Evolutionary conservation across 148 eudicot genomes (phyloP).

Genomic region (Agrostemma githago): DNA sequence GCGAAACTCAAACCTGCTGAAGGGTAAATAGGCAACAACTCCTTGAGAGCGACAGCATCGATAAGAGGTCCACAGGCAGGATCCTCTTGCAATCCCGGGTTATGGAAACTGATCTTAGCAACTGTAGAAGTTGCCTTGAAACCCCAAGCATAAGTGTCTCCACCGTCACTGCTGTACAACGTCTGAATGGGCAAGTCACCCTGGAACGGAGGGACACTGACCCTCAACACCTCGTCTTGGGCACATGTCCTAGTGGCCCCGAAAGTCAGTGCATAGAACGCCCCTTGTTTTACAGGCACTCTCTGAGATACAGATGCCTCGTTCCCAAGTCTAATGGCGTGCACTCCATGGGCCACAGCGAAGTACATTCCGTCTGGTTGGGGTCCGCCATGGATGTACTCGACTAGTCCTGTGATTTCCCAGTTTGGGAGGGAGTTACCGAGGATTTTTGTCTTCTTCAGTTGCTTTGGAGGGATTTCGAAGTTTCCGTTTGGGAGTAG

Average conservation of each 20-base stretch:
- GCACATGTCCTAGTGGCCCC: slow-evolving; percentile 91
- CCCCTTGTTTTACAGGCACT: slow-evolving; percentile 49
- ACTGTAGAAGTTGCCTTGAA: slow-evolving; percentile 45
- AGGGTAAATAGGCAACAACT: slow-evolving; percentile 48
- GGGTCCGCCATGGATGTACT: slow-evolving; percentile 85
- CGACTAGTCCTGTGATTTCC: slow-evolving; percentile 71
- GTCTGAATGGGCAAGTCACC: slow-evolving; percentile 85
- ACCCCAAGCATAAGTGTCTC: slow-evolving; percentile 72
- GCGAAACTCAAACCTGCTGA: slow-evolving; percentile 27
- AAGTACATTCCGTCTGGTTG: slow-evolving; percentile 86
- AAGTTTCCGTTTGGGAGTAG: slow-evolving; percentile 85
- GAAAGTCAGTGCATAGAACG: slow-evolving; percentile 60
- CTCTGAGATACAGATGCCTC: slow-evolving; percentile 71
- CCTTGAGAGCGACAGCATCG: slow-evolving; percentile 85
- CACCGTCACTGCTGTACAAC: slow-evolving; percentile 68
- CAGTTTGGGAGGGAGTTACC: slow-evolving; percentile 76
- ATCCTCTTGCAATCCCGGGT: slow-evolving; percentile 78
- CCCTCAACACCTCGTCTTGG: slow-evolving; percentile 80
- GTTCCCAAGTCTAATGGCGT: slow-evolving; percentile 72
- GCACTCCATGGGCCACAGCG: slow-evolving; percentile 60
- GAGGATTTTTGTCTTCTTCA: slow-evolving; percentile 54
- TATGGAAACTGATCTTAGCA: slow-evolving; percentile 51
- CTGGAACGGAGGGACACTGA: slow-evolving; percentile 51
- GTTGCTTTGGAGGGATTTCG: slow-evolving; percentile 55
- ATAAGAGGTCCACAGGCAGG: slow-evolving; percentile 84